Evolutionary conservation across 805 yeast species (phyloP).

Genomic region (Candida ficus): DNA sequence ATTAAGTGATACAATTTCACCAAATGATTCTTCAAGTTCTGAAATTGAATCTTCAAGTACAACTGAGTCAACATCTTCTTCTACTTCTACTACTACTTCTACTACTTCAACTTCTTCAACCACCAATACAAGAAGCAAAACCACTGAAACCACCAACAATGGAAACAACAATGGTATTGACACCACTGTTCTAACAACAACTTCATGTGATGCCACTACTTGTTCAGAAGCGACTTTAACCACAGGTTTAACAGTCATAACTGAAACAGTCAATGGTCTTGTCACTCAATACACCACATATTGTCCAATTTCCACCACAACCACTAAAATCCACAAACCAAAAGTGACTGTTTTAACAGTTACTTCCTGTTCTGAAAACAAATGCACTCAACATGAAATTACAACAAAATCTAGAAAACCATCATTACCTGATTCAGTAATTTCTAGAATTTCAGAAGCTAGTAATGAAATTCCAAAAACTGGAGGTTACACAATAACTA

Average conservation of each 20-base stretch:
- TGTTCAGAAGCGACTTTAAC: conserved; percentile 25
- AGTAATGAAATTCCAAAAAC: neutral
- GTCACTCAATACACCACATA: conserved; percentile 27
- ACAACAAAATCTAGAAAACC: neutral
- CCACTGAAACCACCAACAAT: no score
- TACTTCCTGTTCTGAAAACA: neutral
- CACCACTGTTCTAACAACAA: conserved; percentile 14
- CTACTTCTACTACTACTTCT: neutral
- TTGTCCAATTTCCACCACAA: conserved; percentile 10
- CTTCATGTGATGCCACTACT: conserved; percentile 26
- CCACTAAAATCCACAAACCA: conserved; percentile 2
- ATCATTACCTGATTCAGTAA: neutral
- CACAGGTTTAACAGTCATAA: conserved; percentile 27
- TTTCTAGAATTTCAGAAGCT: neutral
- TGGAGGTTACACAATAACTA: neutral
- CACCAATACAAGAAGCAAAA: neutral
- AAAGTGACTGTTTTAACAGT: neutral
- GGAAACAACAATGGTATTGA: no score
- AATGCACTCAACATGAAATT: neutral
- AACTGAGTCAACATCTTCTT: neutral
- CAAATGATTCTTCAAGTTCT: neutral
- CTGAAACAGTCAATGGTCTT: conserved; percentile 25
- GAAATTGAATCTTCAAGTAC: neutral
- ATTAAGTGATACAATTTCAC: conserved; percentile 6
- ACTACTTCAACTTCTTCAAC: neutral